Percentiles rank a stretch among this genome's conserved stretches.
Conservation (phyloP, 768 basidiomycete genomes). For the Suillus alpinus region DNA sequence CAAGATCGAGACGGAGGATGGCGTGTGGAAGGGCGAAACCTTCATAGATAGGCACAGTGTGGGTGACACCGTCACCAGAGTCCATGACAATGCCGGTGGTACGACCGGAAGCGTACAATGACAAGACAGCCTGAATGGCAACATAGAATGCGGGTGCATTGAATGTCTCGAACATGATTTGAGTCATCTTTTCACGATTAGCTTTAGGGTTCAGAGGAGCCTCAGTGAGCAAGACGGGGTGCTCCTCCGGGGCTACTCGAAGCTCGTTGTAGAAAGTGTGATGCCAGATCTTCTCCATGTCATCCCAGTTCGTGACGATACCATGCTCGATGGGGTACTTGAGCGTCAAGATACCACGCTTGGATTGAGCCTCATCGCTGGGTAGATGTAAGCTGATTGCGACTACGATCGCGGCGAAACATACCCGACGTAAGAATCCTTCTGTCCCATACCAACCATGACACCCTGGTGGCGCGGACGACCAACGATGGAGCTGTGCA, state of each 20-base stretch:
- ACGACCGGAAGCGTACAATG: conserved; percentile 89
- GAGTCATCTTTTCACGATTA: conserved; percentile 74
- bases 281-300: conserved; percentile 99
- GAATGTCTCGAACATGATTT: conserved; percentile 81
- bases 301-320: conserved; percentile 98
- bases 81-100: conserved; percentile 95
- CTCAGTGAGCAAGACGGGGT: conserved; percentile 69
- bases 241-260: conserved; percentile 75
- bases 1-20: conserved; percentile 87
- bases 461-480: conserved; percentile 93
- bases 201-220: conserved; percentile 73
- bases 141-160: conserved; percentile 76
- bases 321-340: conserved; percentile 95
- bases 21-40: conserved; percentile 92
- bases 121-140: conserved; percentile 70
- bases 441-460: conserved; percentile 97
- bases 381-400: not conserved
- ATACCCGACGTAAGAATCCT: conserved; percentile 94
- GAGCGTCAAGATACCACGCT: conserved; percentile 90
- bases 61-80: conserved; percentile 94
- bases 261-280: conserved; percentile 91
- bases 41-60: conserved; percentile 97
- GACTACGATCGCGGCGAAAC: not conserved
- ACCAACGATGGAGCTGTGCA: conserved; percentile 83
- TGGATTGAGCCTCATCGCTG: conserved; percentile 89